Base-by-base conservation (phyloP, 1,139 yeast genomes). In the Komagataea norvegica region DNA sequence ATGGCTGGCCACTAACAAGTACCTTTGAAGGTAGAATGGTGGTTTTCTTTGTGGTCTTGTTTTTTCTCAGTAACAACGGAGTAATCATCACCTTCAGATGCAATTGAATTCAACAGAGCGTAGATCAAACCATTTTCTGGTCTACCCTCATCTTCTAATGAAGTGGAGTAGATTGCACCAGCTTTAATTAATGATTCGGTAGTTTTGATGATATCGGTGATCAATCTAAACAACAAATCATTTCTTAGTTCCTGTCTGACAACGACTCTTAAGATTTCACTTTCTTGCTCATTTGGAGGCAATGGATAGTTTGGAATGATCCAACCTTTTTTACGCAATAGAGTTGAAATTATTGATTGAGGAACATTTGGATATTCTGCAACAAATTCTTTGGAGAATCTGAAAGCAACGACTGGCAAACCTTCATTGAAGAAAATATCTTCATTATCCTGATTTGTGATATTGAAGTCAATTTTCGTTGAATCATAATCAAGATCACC, bases 241-340 rank as follows among this genome's bases (percentile, higher is more conserved):
- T 82, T 68, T 24, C 84, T 71, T 57, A 88, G 64, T 34, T 82
- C 78, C 50, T 74, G 74, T 53, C 94, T 75, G 35, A 86, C 89
- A 22, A 88, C 96, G 18, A 88, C 88, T 57, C 96, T 74, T 48
- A 88, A 68, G 41, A 87, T 82, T 60, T 88, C 95, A 28, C 60
- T 56, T 9, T 43, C 50, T 29, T 65, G 68, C 36, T 66, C 69
- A 27, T 56, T 53, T 21, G 84, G 79, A 24, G 96, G 94, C 51
- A 88, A 71, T 45, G 82, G 88, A 62, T 88, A 88, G 68, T 88
- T 88, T 45, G 96, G 96, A 44, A 88, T 72, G 57, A 88, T 88
- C 73, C 82, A 88, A 6, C 95, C 95, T 56, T 80, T 79, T 60
- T 76, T 77, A 59, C 96, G 75, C 54, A 88, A 67, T 57, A 87